A percentile compares a stretch with the other conserved stretches of the same genome.
These are phyloP conservation scores for Lecanoromycetidae sp. DNA, from an alignment of 2,329 filamentous ascomycete genomes.

Conservation along the genomic window DNA sequence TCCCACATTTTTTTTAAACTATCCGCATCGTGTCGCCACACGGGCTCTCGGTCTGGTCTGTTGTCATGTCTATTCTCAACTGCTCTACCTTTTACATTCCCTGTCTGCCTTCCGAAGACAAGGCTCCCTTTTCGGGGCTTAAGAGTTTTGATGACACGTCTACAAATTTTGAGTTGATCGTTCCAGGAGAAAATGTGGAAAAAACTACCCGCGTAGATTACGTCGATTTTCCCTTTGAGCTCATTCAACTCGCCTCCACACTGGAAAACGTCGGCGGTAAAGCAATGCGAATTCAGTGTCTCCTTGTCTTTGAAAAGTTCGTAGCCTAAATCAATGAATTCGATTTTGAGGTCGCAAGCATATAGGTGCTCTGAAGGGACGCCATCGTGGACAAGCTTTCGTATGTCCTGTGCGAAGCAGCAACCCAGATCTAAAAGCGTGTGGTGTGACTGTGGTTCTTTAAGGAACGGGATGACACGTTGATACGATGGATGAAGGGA, in stretches of 20 bases:
- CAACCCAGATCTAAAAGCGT: slow-evolving; percentile 13
- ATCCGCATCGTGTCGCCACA: slow-evolving; percentile 38
- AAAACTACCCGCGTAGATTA: slow-evolving; percentile 15
- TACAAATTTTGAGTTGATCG: slow-evolving; percentile 11
- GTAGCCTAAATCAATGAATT: slow-evolving; percentile 24
- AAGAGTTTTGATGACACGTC: background rate
- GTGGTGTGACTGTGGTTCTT: slow-evolving; percentile 14
- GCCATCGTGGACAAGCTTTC: slow-evolving; percentile 14
- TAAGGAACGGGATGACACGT: slow-evolving; percentile 22
- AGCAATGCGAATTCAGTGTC: slow-evolving; percentile 20
- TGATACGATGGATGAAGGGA: slow-evolving; percentile 24
- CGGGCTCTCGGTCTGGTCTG: slow-evolving; percentile 4
- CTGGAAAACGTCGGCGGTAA: slow-evolving; percentile 28
- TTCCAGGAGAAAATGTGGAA: slow-evolving; percentile 13
- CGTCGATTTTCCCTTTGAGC: slow-evolving; percentile 9
- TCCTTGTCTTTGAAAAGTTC: slow-evolving; percentile 19
- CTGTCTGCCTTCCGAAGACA: background rate
- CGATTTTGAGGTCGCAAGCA: slow-evolving; percentile 11
- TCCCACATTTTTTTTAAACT: slow-evolving; percentile 45
- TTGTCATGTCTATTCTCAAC: slow-evolving; percentile 16
- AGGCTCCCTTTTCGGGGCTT: background rate
- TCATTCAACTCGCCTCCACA: slow-evolving; percentile 5
- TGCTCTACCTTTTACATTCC: slow-evolving; percentile 22
- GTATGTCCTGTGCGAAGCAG: slow-evolving; percentile 16
- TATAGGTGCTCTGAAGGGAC: slow-evolving; percentile 19